phyloP scores from a whole-genome alignment of 306 rosid species.

The Pyrus communis region DNA sequence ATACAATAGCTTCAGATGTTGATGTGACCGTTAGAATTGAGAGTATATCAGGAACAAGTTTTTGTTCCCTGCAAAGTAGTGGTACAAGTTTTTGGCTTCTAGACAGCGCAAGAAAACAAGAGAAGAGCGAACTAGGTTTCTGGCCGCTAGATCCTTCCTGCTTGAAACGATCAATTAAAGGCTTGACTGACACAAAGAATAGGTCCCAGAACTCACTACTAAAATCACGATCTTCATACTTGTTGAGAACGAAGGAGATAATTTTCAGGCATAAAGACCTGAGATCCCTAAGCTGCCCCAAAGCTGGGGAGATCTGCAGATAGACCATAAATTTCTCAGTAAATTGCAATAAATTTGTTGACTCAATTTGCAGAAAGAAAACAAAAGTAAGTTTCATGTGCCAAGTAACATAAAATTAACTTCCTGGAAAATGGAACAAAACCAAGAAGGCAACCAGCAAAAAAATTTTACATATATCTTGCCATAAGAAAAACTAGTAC shows the following conservation, averaged over 20 bases:
- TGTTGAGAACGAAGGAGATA: constrained; percentile 52
- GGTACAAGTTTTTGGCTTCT: constrained; percentile 58
- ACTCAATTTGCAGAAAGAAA: background rate
- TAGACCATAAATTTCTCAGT: background rate
- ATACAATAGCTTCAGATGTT: constrained; percentile 68
- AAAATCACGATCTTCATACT: constrained; percentile 67
- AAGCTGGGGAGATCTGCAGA: constrained; percentile 39
- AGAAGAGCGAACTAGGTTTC: constrained; percentile 85
- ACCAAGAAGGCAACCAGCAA: background rate
- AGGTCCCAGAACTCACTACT: constrained; percentile 64
- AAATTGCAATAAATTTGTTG: background rate
- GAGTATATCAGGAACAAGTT: constrained; percentile 74
- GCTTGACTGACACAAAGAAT: constrained; percentile 66
- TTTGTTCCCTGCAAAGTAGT: constrained; percentile 47
- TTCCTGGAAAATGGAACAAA: background rate
- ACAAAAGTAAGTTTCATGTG: background rate
- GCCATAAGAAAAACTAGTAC: background rate
- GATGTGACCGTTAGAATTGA: constrained; percentile 52
- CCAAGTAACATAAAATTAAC: background rate
- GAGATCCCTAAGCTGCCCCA: constrained; percentile 75
- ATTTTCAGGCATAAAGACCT: constrained; percentile 84
- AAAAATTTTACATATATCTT: background rate
- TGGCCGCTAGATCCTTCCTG: constrained; percentile 84
- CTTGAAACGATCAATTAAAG: constrained; percentile 60
- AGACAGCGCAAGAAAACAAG: constrained; percentile 88